Base-by-base conservation (phyloP, 2,329 filamentous ascomycete genomes). In the Ceratocystis diversiconidia region DNA sequence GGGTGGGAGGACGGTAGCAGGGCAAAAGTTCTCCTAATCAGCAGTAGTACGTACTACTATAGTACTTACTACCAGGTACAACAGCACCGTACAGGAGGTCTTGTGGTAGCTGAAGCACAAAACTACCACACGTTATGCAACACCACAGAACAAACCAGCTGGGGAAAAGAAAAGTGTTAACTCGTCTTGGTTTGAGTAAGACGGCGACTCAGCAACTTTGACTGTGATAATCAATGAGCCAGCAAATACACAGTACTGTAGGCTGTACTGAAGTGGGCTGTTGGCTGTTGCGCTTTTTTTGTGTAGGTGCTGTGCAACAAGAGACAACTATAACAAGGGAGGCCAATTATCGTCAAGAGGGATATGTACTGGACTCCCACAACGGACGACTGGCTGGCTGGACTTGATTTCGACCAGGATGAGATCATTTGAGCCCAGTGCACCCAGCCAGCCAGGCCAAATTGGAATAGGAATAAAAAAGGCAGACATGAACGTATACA, bases 281-380 rank as follows among this genome's bases (percentile, higher is more conserved):
- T 30, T 30, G 22, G 15, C 25, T 22, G 6, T 17, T 57, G 12
- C 4, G 30, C 6, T 57, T 25, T 57, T 30, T 19, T 17, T 57
- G 52, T 57, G 52, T 30, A 57, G n/a, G 52, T 30, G 52, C 52
- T 57, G 52, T 57, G 52, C 52, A 57, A 57, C 22, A 30, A 57
- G 30, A 30, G 52, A 30, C 52, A 8, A 22, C 25, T 25, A 17
- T 32, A 57, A 5, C 52, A 57, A 57, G 52, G 52, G 22, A 22
- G 52, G 12, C 12, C 10, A 28, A 17, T 19, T 30, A 30, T 57
- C 30, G 2, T 59, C 15, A 30, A 32, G 30, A 59, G 55, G 28
- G 55, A 59, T 59, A 36, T 32, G 25, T 17, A 19, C 25, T 32
- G 17, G 55, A 19, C 55, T 59, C 28, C n/a, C 55, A 59, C 17